Base-by-base conservation (phyloP, 352 stramenopile genomes). In the Hyaloperonospora brassicae region DNA sequence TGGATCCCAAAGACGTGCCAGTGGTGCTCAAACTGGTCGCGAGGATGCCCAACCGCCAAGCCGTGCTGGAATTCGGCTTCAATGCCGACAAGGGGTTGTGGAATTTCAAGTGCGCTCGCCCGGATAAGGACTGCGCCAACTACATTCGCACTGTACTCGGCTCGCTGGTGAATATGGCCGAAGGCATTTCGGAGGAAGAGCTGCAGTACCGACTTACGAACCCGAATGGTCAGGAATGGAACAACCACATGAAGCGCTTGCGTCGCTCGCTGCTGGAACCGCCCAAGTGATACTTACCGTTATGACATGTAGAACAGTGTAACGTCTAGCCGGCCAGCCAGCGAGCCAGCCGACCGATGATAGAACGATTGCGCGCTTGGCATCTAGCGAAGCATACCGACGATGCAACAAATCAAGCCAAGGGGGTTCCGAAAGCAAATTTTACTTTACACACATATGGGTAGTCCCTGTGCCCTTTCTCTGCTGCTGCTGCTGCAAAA, bases 141-240 rank as follows among this genome's bases (percentile, higher is more conserved):
- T 96, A 94, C 61, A 90, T 96, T 50, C 84, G 78, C 39, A 96
- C 87, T 23, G 87, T 96, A 45, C 79, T 95, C 9, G 80, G 82
- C 9, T 94, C 84, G 43, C 73, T 96, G 57, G 78, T 95, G 55
- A 94, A 96, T 71, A 90, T 96, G 76, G 86, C 86, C 13, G 85
- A 95, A 59, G 79, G 77, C 23, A 94, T 96, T 50, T 91, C 79
- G 21, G 84, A 96, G 57, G 86, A 96, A 48, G 87, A 96, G 61
- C 74, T 96, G 38, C 80, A 95, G 67, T 95, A 89, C 51, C 83
- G 86, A 25, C 70, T 95, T 11, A 87, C 74, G 51, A 86, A 77
- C 47, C 63, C 72, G 11, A 81, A 84, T 36, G 77, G 75, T 14
- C 75, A 76, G 9, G 79, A 89, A 31, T 93, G 83, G 83, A 90